Conservation (phyloP, 2,329 filamentous ascomycete species). For the Blumeria graminis region DNA sequence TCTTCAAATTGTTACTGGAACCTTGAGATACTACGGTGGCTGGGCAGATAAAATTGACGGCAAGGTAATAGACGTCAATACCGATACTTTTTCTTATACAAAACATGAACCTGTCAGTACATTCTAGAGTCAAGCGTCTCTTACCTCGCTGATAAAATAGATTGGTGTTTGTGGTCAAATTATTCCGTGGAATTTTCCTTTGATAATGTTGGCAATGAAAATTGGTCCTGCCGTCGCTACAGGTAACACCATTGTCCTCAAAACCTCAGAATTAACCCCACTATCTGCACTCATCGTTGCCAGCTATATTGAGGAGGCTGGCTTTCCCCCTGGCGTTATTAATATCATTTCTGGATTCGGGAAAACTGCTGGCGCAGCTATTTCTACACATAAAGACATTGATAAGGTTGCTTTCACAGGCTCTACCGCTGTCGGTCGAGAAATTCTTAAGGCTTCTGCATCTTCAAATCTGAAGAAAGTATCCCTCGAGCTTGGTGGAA, state of each 20-base stretch:
- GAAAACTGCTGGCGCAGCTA: slow-evolving; percentile 38
- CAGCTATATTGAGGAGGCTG: slow-evolving; percentile 33
- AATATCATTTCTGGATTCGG: slow-evolving; percentile 43
- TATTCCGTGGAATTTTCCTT: slow-evolving; percentile 49
- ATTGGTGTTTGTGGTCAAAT: slow-evolving; percentile 47
- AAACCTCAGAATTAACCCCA: slow-evolving; percentile 38
- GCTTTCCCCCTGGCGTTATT: slow-evolving; percentile 39
- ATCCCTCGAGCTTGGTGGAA: slow-evolving; percentile 37
- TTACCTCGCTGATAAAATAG: slow-evolving; percentile 4
- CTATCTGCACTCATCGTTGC: slow-evolving; percentile 29
- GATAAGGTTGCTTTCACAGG: slow-evolving; percentile 46
- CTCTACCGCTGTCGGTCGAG: slow-evolving; percentile 33
- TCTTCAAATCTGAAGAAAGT: slow-evolving; percentile 40
- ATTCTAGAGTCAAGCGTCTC: slow-evolving; percentile 4
- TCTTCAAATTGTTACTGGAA: slow-evolving; percentile 39
- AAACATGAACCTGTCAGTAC: slow-evolving; percentile 35
- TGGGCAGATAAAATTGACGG: slow-evolving; percentile 51
- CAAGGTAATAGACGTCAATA: slow-evolving; percentile 40
- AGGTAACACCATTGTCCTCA: slow-evolving; percentile 34
- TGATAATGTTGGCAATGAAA: slow-evolving; percentile 45
- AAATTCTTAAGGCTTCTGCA: slow-evolving; percentile 40
- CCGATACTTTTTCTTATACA: slow-evolving; percentile 43
- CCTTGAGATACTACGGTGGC: slow-evolving; percentile 61
- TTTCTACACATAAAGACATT: slow-evolving; percentile 37
- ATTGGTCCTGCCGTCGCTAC: slow-evolving; percentile 33